Evolutionary conservation across 2,329 filamentous ascomycete species (phyloP).

Genomic region (Diplodia corticola): DNA sequence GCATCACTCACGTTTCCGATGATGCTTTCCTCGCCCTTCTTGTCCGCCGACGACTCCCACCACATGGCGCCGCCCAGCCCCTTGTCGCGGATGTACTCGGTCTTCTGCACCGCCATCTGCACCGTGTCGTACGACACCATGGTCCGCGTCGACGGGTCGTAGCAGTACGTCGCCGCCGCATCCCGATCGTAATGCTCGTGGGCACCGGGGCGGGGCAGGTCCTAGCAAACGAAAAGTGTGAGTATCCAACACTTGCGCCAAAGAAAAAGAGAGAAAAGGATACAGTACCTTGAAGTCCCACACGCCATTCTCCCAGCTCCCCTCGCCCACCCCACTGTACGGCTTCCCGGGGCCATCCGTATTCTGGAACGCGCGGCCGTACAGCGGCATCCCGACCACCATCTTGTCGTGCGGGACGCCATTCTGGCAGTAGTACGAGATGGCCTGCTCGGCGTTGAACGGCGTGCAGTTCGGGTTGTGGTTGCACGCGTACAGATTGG

Average conservation of each 20-base stretch:
- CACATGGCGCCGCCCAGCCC: slow-evolving; percentile 88
- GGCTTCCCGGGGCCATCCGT: slow-evolving; percentile 72
- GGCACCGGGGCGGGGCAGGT: slow-evolving; percentile 68
- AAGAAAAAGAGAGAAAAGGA: not conserved
- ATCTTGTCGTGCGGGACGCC: slow-evolving; percentile 69
- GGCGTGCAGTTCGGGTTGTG: slow-evolving; percentile 67
- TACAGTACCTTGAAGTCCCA: slow-evolving; percentile 76
- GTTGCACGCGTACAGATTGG: slow-evolving; percentile 68
- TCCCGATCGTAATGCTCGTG: slow-evolving; percentile 64
- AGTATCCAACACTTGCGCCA: not conserved
- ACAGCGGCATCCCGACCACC: slow-evolving; percentile 88
- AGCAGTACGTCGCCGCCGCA: slow-evolving; percentile 74
- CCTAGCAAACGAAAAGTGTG: slow-evolving; percentile 36
- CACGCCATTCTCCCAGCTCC: slow-evolving; percentile 81
- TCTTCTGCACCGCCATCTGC: slow-evolving; percentile 67
- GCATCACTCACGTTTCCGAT: slow-evolving; percentile 46
- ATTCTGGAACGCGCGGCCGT: slow-evolving; percentile 79
- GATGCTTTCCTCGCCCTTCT: slow-evolving; percentile 63
- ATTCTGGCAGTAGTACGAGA: slow-evolving; percentile 67
- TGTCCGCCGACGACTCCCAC: slow-evolving; percentile 88
- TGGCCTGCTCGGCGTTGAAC: slow-evolving; percentile 71
- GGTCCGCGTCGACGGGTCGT: slow-evolving; percentile 60
- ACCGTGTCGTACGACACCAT: slow-evolving; percentile 78
- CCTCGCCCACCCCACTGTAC: slow-evolving; percentile 72
- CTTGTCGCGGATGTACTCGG: slow-evolving; percentile 65